Evolutionary conservation across 176 grass and related monocot species (phyloP).

Genomic region (Musa beccarii): DNA sequence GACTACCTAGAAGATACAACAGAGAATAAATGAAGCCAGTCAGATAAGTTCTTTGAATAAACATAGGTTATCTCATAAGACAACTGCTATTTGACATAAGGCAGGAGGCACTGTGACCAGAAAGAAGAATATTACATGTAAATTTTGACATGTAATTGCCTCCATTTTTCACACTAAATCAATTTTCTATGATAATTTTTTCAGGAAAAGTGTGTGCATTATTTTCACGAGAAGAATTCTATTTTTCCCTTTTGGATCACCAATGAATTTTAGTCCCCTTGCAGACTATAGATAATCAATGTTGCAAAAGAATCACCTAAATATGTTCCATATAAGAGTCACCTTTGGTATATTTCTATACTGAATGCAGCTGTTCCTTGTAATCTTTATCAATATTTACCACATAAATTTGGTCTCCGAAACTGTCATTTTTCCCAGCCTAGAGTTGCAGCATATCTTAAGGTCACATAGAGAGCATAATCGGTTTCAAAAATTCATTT

Average conservation of each 20-base stretch:
- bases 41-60: neutral
- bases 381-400: too few species aligned
- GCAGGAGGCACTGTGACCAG: neutral
- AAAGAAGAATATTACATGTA: neutral
- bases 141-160: neutral
- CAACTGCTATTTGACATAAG: neutral
- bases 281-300: neutral
- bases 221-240: neutral
- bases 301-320: neutral
- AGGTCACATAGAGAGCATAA: too few species aligned
- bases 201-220: neutral
- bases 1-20: conserved; percentile 56
- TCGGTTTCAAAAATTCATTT: too few species aligned
- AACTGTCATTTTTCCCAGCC: too few species aligned
- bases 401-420: too few species aligned
- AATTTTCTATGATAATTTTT: neutral
- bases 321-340: neutral
- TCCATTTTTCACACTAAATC: neutral
- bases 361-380: neutral
- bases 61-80: neutral
- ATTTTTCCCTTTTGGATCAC: neutral
- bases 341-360: neutral
- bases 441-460: too few species aligned
- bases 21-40: neutral
- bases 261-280: neutral